Percentiles rank a stretch among this genome's conserved stretches.
phyloP scores from a whole-genome alignment of 1,284 basidiomycete genomes.

The Retiboletus flavoniger region DNA sequence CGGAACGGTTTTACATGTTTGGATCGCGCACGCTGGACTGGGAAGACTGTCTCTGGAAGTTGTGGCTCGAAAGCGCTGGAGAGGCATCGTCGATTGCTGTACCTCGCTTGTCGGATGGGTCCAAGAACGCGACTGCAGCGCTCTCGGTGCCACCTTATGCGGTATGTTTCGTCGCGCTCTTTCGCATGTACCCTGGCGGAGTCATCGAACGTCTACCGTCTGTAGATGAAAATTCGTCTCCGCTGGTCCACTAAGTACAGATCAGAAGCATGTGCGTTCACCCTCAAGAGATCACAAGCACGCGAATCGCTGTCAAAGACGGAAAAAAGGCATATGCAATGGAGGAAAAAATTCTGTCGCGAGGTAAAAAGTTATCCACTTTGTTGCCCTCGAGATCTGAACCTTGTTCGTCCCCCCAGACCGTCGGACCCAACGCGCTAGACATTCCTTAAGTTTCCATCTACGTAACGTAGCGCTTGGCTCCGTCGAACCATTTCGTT shows the following conservation, averaged over 20 bases:
- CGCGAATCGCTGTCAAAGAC: constrained; percentile 30
- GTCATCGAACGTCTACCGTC: background rate
- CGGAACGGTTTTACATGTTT: constrained; percentile 53
- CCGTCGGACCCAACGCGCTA: constrained; percentile 19
- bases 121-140: constrained; percentile 7
- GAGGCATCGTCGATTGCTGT: constrained; percentile 35
- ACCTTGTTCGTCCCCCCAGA: constrained; percentile 10
- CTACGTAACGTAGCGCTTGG: background rate
- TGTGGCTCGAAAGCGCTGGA: constrained; percentile 56
- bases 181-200: background rate
- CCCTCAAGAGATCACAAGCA: constrained; percentile 44
- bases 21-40: constrained; percentile 52
- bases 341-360: constrained; percentile 46
- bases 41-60: constrained; percentile 68
- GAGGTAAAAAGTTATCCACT: constrained; percentile 29
- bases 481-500: background rate
- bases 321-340: constrained; percentile 36
- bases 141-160: constrained; percentile 19
- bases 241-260: constrained; percentile 49
- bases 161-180: constrained; percentile 6
- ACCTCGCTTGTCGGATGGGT: constrained; percentile 24
- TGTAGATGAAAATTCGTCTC: constrained; percentile 41
- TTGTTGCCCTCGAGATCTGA: constrained; percentile 1
- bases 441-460: constrained; percentile 17
- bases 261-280: constrained; percentile 54